Evolutionary conservation across 805 yeast genomes (phyloP), one percentile per base, ranked within the genome.

Genomic region (Blastobotrys americana): DNA sequence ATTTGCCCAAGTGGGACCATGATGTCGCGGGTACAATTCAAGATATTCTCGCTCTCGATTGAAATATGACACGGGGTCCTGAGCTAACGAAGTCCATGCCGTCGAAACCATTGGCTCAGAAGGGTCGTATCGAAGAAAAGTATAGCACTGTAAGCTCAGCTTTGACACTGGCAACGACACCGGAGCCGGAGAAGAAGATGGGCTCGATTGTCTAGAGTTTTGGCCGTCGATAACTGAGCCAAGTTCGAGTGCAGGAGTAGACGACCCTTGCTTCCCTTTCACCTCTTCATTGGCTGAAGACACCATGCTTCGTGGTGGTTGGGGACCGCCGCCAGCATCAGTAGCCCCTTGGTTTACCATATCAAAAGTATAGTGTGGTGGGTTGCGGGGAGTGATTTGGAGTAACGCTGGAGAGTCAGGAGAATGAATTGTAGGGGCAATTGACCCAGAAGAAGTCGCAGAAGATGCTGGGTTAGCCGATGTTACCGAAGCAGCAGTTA

Each of bases 1-100:
- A 42, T 51, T 50, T 23, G 63, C 55, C 64, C 64, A 60, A 9
- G 64, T 54, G 25, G 60, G 61, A 2, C 61, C 53, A 43, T 59
- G 53, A 25, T 25, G 31, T 28, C 53, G 27, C 5, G 65, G 61
- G 39, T 61, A 61, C 44, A 61, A 40, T 15, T 52, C 57, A 22
- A 61, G 52, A 37, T 52, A 47, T 6, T 51, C 50, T 36, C 59
- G 60, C 45, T 61, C 65, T 37, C 56, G 56, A 37, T 47, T 49
- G 50, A 51, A 55, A 41, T 57, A 59, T 40, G 52, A 50, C 19
- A 50, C 59, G 4, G 66, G 66, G 40, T 58, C 55, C 17, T 54
- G 36, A 48, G 52, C 44, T 28, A 59, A 41, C 5, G 54, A 43
- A 28, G 55, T 47, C 64, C 65, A 61, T 37, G 54, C 54, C 15